Conservation (phyloP, 163 green algal genomes). For the Scenedesmus sp. region DNA sequence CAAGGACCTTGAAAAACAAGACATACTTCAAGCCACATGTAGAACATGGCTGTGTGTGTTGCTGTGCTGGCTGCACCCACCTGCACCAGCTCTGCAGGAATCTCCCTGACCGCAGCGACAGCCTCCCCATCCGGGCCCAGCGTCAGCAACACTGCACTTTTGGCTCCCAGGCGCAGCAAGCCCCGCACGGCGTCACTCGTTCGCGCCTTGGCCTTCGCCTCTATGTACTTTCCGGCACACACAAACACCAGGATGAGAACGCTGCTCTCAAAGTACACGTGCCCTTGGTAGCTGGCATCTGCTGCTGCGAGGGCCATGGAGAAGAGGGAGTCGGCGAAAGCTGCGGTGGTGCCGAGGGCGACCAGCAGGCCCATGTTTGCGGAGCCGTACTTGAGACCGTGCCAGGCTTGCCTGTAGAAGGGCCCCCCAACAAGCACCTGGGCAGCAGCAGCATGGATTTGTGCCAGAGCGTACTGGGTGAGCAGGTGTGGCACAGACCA, state of each 20-base stretch:
- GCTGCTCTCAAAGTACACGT: constrained; percentile 92
- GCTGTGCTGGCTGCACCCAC: not conserved
- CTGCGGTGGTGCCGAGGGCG: constrained; percentile 93
- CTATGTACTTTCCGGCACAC: constrained; percentile 93
- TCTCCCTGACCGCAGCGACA: not conserved
- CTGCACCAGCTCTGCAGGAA: constrained; percentile 27
- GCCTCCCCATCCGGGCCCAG: constrained; percentile 50
- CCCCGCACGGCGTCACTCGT: constrained; percentile 46
- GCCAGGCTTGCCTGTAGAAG: constrained; percentile 74
- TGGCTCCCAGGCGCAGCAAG: constrained; percentile 28
- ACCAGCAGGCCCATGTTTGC: constrained; percentile 98
- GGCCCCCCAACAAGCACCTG: constrained; percentile 38
- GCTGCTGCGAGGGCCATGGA: constrained; percentile 56
- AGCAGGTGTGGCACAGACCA: too few relatives aligned
- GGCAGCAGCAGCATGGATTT: not conserved
- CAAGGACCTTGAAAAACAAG: too few relatives aligned
- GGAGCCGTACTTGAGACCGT: constrained; percentile 66
- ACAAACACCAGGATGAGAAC: constrained; percentile 98
- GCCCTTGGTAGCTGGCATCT: constrained; percentile 45
- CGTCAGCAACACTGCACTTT: constrained; percentile 39
- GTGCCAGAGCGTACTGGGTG: not conserved
- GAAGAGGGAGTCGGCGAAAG: constrained; percentile 85
- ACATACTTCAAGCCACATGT: too few relatives aligned
- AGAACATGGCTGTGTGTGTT: too few relatives aligned
- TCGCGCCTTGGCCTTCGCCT: constrained; percentile 70